Evolutionary conservation across 306 rosid genomes (phyloP).

Genomic region (Malus sieversii): DNA sequence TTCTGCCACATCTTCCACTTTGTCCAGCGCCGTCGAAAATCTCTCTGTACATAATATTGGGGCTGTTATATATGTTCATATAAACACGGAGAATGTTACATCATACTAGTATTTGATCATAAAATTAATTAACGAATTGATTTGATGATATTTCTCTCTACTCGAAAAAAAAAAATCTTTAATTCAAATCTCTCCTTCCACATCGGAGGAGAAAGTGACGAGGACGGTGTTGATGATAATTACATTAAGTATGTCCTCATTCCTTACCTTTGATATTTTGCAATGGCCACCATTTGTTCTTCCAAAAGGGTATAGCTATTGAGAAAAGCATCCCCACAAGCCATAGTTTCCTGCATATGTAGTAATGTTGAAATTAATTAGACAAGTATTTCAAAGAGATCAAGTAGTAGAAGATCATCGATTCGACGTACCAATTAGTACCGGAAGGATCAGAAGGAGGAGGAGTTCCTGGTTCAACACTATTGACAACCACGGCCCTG

Average conservation of each 20-base stretch:
- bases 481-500: slow-evolving; percentile 37
- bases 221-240: background rate
- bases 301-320: slow-evolving; percentile 31
- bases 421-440: slow-evolving; percentile 29
- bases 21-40: slow-evolving; percentile 31
- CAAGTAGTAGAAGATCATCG: background rate
- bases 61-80: background rate
- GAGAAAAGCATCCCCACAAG: slow-evolving; percentile 39
- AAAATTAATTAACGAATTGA: background rate
- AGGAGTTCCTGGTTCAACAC: slow-evolving; percentile 21
- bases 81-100: background rate
- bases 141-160: background rate
- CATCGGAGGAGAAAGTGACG: background rate
- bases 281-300: slow-evolving; percentile 54
- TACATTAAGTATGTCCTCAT: background rate
- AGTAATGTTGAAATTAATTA: background rate
- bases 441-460: slow-evolving; percentile 21
- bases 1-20: slow-evolving; percentile 33
- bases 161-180: background rate
- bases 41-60: slow-evolving; percentile 20
- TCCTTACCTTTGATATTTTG: slow-evolving; percentile 36
- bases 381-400: background rate
- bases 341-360: slow-evolving; percentile 48
- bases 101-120: background rate
- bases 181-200: too few species aligned